Evolutionary conservation across 805 yeast species (phyloP).

Genomic region (Nakazawaea molendinolei): DNA sequence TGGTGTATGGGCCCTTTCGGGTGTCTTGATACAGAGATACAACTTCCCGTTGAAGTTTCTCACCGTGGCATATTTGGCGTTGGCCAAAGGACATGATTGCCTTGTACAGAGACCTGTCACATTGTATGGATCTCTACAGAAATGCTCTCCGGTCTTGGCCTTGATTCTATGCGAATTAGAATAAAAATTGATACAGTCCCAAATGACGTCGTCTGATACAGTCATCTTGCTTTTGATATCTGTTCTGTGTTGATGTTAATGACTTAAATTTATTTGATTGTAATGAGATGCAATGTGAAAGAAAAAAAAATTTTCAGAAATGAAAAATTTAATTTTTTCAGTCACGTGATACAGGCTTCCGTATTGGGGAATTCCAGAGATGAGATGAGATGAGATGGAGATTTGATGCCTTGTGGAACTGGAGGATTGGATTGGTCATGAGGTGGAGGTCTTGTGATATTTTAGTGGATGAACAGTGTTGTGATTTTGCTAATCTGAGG

Average conservation of each 20-base stretch:
- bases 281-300: background rate
- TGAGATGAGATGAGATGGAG: no score
- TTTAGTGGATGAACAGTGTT: no score
- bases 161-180: slow-evolving; percentile 92
- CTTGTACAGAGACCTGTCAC: slow-evolving; percentile 92
- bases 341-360: no score
- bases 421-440: no score
- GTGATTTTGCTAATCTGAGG: no score
- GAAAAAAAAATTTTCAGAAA: background rate
- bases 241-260: no score
- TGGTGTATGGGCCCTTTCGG: slow-evolving; percentile 96
- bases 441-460: no score
- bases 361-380: no score
- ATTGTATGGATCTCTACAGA: slow-evolving; percentile 94
- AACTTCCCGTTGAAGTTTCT: slow-evolving; percentile 73
- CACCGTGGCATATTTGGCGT: slow-evolving; percentile 84
- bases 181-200: slow-evolving; percentile 95
- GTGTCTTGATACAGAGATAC: slow-evolving; percentile 91
- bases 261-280: background rate
- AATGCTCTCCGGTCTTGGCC: slow-evolving; percentile 82
- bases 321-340: no score
- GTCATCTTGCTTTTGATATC: slow-evolving; percentile 6
- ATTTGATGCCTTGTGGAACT: no score
- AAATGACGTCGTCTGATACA: slow-evolving; percentile 59
- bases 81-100: slow-evolving; percentile 94